Base-by-base conservation (phyloP, 2,329 filamentous ascomycete species). In the Hirsutella thompsonii region DNA sequence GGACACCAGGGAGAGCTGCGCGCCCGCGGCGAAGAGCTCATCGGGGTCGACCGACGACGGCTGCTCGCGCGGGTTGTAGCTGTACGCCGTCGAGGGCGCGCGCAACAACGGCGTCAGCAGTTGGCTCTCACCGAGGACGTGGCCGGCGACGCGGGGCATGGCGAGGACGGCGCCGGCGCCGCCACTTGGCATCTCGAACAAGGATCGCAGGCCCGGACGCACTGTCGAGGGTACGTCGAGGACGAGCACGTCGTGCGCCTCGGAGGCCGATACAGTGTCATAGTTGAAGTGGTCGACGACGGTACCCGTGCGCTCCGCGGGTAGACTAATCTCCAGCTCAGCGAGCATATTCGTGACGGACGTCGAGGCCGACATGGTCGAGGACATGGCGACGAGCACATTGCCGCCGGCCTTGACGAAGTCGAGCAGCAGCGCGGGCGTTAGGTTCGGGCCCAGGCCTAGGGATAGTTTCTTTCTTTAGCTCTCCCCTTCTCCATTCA, bases 281-380 rank as follows among this genome's bases (percentile, higher is more conserved):
- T 92, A 92, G 67, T 86, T 83, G 77, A 96, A 95, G 69, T 98
- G 92, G 64, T 96, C 92, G 46, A 96, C 81, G 5, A 94, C 82
- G 43, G 90, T 69, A 43, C 85, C 80, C 42, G 82, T 86, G 55
- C 89, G 85, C 63, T 94, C 90, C 29, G 77, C 66, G 32, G 92
- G 86, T n/a, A 95, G 76, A 50, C 80, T 71, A 55, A 98, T 83
- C 57, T 95, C 90, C 59, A 95, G 72, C 64, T 96, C 88, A 54
- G 84, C 69, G 39, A 96, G 83, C 42, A 94, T 72, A 34, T 83
- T 82, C 49, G 79, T 78, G 52, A 95, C 66, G 37, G 84, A 78
- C 41, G 76, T 78, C 13, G 90, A 79, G 3, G 83, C 80, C 14
- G 81, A 63, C 38, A 75, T 67, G 42, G 76, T 74, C 49, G 84